Base-by-base conservation (phyloP, 148 eudicot genomes). In the Cornus suecica region DNA sequence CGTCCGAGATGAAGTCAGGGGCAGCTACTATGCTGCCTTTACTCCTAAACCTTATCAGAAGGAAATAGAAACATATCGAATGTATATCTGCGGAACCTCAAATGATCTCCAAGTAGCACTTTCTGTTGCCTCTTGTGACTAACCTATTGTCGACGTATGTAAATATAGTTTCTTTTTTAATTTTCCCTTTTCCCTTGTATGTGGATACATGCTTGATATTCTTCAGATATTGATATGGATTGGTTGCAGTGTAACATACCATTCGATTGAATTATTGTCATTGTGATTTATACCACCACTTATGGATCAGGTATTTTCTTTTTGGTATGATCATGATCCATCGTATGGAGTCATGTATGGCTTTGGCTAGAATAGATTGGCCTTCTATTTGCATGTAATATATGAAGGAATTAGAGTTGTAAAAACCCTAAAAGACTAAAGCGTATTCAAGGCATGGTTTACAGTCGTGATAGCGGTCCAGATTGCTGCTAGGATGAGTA, bases 1-100 rank as follows among this genome's bases (percentile, higher is more conserved):
- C 15, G 81, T 82, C 83, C 83, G 86, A 8, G 94, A 92, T 66
- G 73, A 84, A 52, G 86, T 85, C 24, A 84, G 77, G 28, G 90
- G 88, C 70, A 84, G 86, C 68, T 92, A 90, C 74, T 89, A 89
- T 72, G 86, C 97, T 25, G 86, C 90, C 63, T 37, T 75, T 58
- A 37, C 78, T 31, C 82, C 84, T 18, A 25, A 41, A 63, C 80
- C 73, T 72, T 41, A 77, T 80, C 81, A 73, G 61, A 80, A 84
- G 67, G 91, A 92, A 63, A 82, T 83, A 4, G 98, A 89, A 80
- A 92, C 97, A 34, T 85, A 94, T 76, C 88, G 99, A 26, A 94
- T 94, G 99, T 94, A 92, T 69, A 87, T 89, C 23, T 83, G 85
- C 51, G 99, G 91, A 67, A 90, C 94, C 70, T 92, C 98, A 27